Evolutionary conservation across 192 early-diverging fungal genomes (phyloP).

Genomic region (Umbelopsis sp.): DNA sequence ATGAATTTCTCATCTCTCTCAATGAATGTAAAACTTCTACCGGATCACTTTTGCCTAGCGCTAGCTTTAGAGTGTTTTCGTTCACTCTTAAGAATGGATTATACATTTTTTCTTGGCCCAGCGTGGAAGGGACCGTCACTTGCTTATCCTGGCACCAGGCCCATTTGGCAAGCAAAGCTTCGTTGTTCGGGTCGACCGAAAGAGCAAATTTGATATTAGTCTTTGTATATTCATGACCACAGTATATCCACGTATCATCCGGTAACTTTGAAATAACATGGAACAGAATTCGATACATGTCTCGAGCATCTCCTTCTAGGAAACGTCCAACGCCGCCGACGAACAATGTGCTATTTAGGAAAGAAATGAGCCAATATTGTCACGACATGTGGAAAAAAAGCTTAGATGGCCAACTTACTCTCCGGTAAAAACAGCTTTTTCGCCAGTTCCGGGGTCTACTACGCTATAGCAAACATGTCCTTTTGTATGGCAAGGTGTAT

Average conservation of each 20-base stretch:
- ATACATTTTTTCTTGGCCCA: slow-evolving; percentile 82
- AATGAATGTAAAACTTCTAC: slow-evolving; percentile 77
- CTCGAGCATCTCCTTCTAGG: slow-evolving; percentile 59
- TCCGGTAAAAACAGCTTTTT: slow-evolving; percentile 87
- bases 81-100: slow-evolving; percentile 92
- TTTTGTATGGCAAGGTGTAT: slow-evolving; percentile 87
- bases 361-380: slow-evolving; percentile 11
- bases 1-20: slow-evolving; percentile 81
- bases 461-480: slow-evolving; percentile 87
- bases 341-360: slow-evolving; percentile 47
- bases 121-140: slow-evolving; percentile 78
- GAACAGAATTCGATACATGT: slow-evolving; percentile 61
- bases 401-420: slow-evolving; percentile 25
- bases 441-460: slow-evolving; percentile 56
- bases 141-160: slow-evolving; percentile 55
- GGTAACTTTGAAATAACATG: slow-evolving; percentile 57
- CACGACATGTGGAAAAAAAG: neutral
- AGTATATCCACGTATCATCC: slow-evolving; percentile 64
- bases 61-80: slow-evolving; percentile 59
- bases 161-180: slow-evolving; percentile 66
- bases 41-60: slow-evolving; percentile 61
- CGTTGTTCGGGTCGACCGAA: slow-evolving; percentile 78
- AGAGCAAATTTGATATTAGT: slow-evolving; percentile 73
- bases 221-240: slow-evolving; percentile 62
- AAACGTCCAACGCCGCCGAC: slow-evolving; percentile 60